Conservation (phyloP, 495 filamentous ascomycete genomes). For the Penicillium mononematosum region DNA sequence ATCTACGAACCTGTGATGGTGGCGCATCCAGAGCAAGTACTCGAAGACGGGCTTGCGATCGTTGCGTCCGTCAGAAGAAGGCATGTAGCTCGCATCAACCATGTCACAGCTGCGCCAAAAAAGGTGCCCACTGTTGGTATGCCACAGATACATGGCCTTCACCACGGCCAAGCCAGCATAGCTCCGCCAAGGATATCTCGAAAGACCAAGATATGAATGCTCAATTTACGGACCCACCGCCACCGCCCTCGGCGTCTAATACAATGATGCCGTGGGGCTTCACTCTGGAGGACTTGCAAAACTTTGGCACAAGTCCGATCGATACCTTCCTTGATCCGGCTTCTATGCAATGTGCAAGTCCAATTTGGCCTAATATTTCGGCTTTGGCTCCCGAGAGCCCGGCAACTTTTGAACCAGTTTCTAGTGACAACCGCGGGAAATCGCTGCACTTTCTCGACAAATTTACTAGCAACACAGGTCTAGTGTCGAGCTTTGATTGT, state of each 20-base stretch:
- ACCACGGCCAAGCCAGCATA: neutral
- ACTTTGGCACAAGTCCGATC: slow-evolving; percentile 6
- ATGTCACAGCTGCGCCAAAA: slow-evolving; percentile 19
- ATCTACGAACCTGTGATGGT: slow-evolving; percentile 18
- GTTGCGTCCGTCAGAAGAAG: slow-evolving; percentile 28
- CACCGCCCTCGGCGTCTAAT: neutral
- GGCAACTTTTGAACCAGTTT: neutral
- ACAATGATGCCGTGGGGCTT: slow-evolving; percentile 8
- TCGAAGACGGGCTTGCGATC: slow-evolving; percentile 23
- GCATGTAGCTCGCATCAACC: slow-evolving; percentile 25
- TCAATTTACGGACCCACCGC: neutral
- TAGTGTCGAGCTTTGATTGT: slow-evolving; percentile 25
- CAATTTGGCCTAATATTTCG: slow-evolving; percentile 13
- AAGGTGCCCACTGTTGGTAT: slow-evolving; percentile 18
- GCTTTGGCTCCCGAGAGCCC: slow-evolving; percentile 5
- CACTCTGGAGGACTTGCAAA: slow-evolving; percentile 2
- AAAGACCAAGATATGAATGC: neutral
- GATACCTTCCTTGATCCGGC: slow-evolving; percentile 3
- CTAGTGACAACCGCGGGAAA: neutral
- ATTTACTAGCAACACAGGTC: slow-evolving; percentile 25
- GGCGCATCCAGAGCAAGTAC: slow-evolving; percentile 8
- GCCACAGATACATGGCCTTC: neutral
- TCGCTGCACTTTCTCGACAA: slow-evolving; percentile 23
- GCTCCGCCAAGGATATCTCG: neutral
- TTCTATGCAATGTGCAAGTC: neutral